These are phyloP conservation scores for Venturia pyrina DNA, from an alignment of 2,329 filamentous ascomycete species.

Conservation along the genomic window DNA sequence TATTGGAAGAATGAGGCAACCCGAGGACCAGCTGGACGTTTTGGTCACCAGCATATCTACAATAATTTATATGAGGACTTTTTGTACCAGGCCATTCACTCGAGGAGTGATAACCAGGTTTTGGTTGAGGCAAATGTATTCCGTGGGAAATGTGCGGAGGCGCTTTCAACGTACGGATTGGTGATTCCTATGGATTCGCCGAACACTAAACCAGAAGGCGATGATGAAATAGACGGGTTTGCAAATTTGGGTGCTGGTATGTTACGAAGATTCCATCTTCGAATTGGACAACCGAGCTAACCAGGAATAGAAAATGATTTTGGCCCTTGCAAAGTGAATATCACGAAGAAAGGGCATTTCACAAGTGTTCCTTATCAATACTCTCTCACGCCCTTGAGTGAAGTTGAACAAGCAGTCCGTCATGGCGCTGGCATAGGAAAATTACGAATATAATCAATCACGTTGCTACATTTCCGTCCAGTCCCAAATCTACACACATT, in stretches of 20 bases:
- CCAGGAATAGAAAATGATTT: conserved; percentile 35
- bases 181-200: conserved; percentile 47
- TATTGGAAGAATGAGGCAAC: conserved; percentile 38
- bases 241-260: conserved; percentile 44
- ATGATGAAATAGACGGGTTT: conserved; percentile 45
- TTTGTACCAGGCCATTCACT: conserved; percentile 39
- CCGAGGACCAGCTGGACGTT: conserved; percentile 38
- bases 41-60: conserved; percentile 41
- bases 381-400: conserved; percentile 35
- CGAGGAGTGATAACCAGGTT: conserved; percentile 39
- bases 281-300: background rate
- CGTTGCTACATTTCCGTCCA: no score
- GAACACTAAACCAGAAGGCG: conserved; percentile 43
- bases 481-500: no score
- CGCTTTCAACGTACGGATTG: conserved; percentile 43
- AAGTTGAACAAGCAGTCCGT: conserved; percentile 34
- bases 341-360: conserved; percentile 42
- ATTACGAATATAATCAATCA: conserved; percentile 17
- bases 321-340: conserved; percentile 39
- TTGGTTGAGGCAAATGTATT: conserved; percentile 42
- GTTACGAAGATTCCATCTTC: conserved; percentile 13
- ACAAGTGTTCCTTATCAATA: conserved; percentile 40
- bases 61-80: conserved; percentile 41
- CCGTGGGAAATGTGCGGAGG: conserved; percentile 37
- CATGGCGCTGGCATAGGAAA: conserved; percentile 38